A percentile compares a stretch with the other conserved stretches of the same genome.
These are phyloP conservation scores for Rhodotorula paludigena DNA, from an alignment of 768 basidiomycete species.

Conservation along the genomic window DNA sequence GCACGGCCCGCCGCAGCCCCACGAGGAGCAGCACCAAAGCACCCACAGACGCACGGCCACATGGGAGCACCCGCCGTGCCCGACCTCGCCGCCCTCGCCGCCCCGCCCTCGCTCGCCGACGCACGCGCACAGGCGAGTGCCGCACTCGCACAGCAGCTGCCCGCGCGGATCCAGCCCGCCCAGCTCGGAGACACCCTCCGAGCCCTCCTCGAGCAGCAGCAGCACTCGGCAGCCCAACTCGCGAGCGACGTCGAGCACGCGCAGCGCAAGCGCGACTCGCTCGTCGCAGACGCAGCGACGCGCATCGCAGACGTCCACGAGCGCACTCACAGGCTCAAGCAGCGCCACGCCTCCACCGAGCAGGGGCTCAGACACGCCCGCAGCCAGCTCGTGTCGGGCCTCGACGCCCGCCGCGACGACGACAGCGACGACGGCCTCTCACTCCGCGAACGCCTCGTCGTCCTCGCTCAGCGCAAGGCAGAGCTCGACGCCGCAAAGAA, in stretches of 20 bases:
- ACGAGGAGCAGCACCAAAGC: too few species aligned
- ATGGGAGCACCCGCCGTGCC: not conserved
- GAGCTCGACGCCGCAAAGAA: conserved; percentile 69
- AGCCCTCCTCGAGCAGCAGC: conserved; percentile 2
- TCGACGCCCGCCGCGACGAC: conserved; percentile 5
- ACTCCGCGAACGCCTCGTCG: conserved; percentile 75
- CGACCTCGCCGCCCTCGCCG: not conserved
- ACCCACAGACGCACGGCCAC: too few species aligned
- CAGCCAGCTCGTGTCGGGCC: conserved; percentile 25
- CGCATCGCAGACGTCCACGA: not conserved
- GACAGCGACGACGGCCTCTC: conserved; percentile 48
- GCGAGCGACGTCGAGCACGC: conserved; percentile 1
- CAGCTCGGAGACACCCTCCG: conserved; percentile 8
- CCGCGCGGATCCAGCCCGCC: not conserved
- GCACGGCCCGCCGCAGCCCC: too few species aligned
- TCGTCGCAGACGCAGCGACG: not conserved
- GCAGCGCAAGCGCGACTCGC: not conserved
- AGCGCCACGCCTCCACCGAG: conserved; percentile 10
- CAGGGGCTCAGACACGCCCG: conserved; percentile 21
- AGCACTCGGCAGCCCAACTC: not conserved
- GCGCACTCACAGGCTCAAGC: conserved; percentile 5
- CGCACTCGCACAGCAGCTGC: not conserved
- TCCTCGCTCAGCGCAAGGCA: conserved; percentile 67
- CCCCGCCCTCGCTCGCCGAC: not conserved
- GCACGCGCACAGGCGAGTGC: not conserved